Conservation (phyloP, 257 asterid genomes). For the Solanum dulcamara region DNA sequence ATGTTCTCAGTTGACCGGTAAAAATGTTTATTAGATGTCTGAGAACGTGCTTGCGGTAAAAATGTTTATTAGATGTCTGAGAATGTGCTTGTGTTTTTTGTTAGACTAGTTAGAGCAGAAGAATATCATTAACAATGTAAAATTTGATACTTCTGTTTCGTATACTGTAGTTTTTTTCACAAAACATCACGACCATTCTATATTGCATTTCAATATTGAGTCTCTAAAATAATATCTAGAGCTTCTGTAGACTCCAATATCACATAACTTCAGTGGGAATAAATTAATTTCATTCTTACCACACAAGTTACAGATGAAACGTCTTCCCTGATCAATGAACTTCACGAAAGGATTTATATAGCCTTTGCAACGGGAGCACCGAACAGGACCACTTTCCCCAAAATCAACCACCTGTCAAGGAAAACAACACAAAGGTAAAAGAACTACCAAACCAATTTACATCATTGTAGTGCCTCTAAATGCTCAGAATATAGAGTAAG, state of each 20-base stretch:
- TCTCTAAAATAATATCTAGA: background rate
- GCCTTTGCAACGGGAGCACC: slow-evolving; percentile 95
- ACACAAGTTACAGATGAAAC: slow-evolving; percentile 86
- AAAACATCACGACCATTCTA: background rate
- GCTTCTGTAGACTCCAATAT: background rate
- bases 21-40: background rate
- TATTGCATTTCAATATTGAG: background rate
- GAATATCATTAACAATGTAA: background rate
- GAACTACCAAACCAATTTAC: background rate
- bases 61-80: background rate
- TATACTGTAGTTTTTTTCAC: background rate
- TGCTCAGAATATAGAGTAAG: background rate
- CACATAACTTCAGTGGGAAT: background rate
- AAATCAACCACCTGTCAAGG: slow-evolving; percentile 75
- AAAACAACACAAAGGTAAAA: background rate
- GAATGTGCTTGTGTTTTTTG: background rate
- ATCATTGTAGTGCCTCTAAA: background rate
- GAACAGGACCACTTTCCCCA: slow-evolving; percentile 94
- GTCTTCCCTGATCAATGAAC: slow-evolving; percentile 91
- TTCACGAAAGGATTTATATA: slow-evolving; percentile 94
- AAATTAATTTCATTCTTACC: slow-evolving; percentile 37
- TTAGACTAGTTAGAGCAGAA: background rate
- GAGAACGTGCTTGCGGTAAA: background rate
- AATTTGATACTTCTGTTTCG: background rate
- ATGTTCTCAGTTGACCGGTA: background rate